phyloP scores from a whole-genome alignment of 2,329 filamentous ascomycete species.

The Myriosclerotinia scirpicola region DNA sequence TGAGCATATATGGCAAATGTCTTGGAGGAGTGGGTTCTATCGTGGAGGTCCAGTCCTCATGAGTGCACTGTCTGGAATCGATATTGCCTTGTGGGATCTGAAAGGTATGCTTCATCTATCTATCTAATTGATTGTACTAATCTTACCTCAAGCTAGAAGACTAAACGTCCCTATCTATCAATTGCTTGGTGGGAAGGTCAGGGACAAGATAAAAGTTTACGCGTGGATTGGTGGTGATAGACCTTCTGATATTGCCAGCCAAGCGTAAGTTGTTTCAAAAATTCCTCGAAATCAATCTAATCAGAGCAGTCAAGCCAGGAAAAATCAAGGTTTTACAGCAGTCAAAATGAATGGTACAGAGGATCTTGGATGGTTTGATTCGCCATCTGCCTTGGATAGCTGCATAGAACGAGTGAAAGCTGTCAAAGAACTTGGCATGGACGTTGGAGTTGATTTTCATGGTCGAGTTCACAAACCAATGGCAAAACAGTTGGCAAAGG shows the following conservation, averaged over 20 bases:
- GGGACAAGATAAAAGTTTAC: slow-evolving; percentile 69
- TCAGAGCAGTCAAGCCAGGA: slow-evolving; percentile 51
- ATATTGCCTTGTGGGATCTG: slow-evolving; percentile 79
- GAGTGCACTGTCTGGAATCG: slow-evolving; percentile 74
- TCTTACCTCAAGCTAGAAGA: slow-evolving; percentile 47
- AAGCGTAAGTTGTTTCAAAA: slow-evolving; percentile 50
- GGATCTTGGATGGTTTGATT: slow-evolving; percentile 75
- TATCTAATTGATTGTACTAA: not conserved
- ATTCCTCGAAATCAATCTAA: slow-evolving; percentile 22
- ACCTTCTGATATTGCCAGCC: slow-evolving; percentile 62
- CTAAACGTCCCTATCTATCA: slow-evolving; percentile 69
- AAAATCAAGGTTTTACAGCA: slow-evolving; percentile 61
- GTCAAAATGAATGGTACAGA: slow-evolving; percentile 82
- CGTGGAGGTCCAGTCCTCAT: slow-evolving; percentile 78
- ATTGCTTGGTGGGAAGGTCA: slow-evolving; percentile 71
- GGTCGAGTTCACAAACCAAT: slow-evolving; percentile 77
- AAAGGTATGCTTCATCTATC: slow-evolving; percentile 49
- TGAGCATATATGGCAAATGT: slow-evolving; percentile 76
- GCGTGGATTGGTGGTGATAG: slow-evolving; percentile 77
- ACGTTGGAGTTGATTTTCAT: slow-evolving; percentile 76
- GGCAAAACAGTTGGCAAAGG: slow-evolving; percentile 71
- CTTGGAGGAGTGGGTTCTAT: slow-evolving; percentile 72
- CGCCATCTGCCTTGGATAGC: slow-evolving; percentile 60
- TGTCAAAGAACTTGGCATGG: slow-evolving; percentile 69
- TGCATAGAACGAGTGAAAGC: slow-evolving; percentile 66